A percentile compares a stretch with the other conserved stretches of the same genome.
Evolutionary conservation across 768 basidiomycete genomes (phyloP).

Genomic region (Dentipellis sp.): DNA sequence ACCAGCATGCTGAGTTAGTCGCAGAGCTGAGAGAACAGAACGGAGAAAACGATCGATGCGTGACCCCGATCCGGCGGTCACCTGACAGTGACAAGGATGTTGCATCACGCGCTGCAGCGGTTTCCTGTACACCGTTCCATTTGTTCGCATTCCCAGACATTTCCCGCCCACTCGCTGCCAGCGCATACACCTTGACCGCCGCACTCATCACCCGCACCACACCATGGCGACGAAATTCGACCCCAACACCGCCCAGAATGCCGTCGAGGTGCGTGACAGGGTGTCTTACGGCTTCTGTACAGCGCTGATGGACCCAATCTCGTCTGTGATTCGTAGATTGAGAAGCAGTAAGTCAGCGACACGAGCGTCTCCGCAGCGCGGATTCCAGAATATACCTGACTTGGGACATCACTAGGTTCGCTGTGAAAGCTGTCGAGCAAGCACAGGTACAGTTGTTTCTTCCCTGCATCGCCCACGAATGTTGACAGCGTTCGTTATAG

Average conservation of each 20-base stretch:
- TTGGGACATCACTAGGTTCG: conserved; percentile 43
- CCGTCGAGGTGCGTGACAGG: conserved; percentile 56
- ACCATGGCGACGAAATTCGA: conserved; percentile 46
- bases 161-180: conserved; percentile 12
- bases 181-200: background rate
- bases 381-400: conserved; percentile 2
- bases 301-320: background rate
- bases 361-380: conserved; percentile 8
- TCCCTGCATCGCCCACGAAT: conserved; percentile 6
- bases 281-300: background rate
- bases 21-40: too few relatives aligned
- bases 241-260: conserved; percentile 87
- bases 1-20: too few relatives aligned
- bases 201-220: background rate
- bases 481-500: conserved; percentile 27
- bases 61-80: background rate
- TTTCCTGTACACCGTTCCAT: background rate
- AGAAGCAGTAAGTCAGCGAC: conserved; percentile 69
- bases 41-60: too few relatives aligned
- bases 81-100: background rate
- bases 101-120: background rate
- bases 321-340: conserved; percentile 49
- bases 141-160: background rate
- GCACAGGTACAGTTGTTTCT: conserved; percentile 59
- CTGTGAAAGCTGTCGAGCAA: conserved; percentile 94